Conservation (phyloP, 2,329 filamentous ascomycete genomes). For the Chalaropsis ovoidea region DNA sequence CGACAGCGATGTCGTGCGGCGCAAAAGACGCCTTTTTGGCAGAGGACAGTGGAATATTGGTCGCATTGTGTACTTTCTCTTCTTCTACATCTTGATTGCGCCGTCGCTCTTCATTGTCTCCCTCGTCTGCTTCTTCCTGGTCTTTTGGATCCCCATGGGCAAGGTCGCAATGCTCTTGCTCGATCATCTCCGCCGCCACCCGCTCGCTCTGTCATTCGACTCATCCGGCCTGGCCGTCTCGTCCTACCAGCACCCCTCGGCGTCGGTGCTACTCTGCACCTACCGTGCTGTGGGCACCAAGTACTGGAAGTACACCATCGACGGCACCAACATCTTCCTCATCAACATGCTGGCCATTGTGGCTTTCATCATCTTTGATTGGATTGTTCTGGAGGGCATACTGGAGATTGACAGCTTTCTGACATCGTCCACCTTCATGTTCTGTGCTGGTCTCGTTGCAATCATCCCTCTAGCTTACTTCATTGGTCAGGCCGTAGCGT, state of each 20-base stretch:
- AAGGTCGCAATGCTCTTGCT: conserved; percentile 84
- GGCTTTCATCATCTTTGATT: conserved; percentile 90
- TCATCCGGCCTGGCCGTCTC: conserved; percentile 70
- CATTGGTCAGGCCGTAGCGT: conserved; percentile 95
- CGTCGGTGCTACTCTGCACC: conserved; percentile 86
- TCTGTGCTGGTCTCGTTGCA: conserved; percentile 71
- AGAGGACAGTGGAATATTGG: conserved; percentile 93
- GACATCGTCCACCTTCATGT: conserved; percentile 77
- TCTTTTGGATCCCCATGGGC: conserved; percentile 98
- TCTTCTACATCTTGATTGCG: conserved; percentile 88
- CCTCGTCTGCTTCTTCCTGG: conserved; percentile 84
- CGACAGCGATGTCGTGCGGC: conserved; percentile 27
- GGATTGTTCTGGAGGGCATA: conserved; percentile 61
- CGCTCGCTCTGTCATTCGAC: conserved; percentile 85
- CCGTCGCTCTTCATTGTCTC: conserved; percentile 80
- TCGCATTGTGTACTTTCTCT: conserved; percentile 87
- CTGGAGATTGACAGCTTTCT: conserved; percentile 62
- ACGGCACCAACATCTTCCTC: conserved; percentile 97
- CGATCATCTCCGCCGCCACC: conserved; percentile 84
- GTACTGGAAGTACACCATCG: conserved; percentile 99
- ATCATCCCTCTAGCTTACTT: conserved; percentile 97
- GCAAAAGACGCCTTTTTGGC: conserved; percentile 80
- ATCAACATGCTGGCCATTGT: conserved; percentile 94
- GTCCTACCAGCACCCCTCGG: conserved; percentile 58
- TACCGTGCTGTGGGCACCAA: conserved; percentile 88